Conservation (phyloP, 225 moss, liverwort and hornwort genomes). For the Climacium dendroides region DNA sequence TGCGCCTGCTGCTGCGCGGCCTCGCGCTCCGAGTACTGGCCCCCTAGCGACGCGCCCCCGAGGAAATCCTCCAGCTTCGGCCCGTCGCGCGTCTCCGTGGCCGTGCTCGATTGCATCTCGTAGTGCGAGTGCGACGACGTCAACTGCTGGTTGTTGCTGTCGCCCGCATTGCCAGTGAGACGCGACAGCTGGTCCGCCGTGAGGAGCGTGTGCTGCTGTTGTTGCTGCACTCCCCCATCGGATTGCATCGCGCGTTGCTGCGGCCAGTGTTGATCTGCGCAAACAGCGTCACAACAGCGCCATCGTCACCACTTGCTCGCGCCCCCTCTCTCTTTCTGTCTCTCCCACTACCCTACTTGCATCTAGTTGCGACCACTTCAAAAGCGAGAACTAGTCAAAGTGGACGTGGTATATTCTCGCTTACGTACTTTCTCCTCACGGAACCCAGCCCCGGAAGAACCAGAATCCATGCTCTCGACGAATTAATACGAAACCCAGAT, state of each 20-base stretch:
- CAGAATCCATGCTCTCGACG: background rate
- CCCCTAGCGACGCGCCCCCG: conserved; percentile 85
- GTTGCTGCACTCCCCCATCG: conserved; percentile 37
- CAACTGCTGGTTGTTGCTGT: conserved; percentile 27
- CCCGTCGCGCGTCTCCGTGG: conserved; percentile 48
- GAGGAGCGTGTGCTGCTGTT: conserved; percentile 71
- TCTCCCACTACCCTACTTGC: background rate
- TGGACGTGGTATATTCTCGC: conserved; percentile 10
- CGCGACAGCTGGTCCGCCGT: conserved; percentile 78
- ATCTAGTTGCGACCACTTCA: background rate
- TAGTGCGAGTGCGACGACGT: conserved; percentile 45
- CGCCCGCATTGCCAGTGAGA: conserved; percentile 65
- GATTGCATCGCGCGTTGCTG: conserved; percentile 50
- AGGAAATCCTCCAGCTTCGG: conserved; percentile 98
- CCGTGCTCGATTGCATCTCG: conserved; percentile 47
- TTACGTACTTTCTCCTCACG: background rate
- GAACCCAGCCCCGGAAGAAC: background rate
- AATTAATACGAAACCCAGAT: background rate
- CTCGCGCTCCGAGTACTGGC: conserved; percentile 79
- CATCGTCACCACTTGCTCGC: background rate
- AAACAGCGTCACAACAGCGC: background rate
- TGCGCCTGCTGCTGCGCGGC: conserved; percentile 45
- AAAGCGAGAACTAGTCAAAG: conserved; percentile 4
- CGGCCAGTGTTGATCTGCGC: conserved; percentile 42
- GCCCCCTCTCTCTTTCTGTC: background rate